Percentiles rank a stretch among this genome's conserved stretches.
Evolutionary conservation across 2,329 filamentous ascomycete genomes (phyloP).

Genomic region (Trichoderma endophyticum): DNA sequence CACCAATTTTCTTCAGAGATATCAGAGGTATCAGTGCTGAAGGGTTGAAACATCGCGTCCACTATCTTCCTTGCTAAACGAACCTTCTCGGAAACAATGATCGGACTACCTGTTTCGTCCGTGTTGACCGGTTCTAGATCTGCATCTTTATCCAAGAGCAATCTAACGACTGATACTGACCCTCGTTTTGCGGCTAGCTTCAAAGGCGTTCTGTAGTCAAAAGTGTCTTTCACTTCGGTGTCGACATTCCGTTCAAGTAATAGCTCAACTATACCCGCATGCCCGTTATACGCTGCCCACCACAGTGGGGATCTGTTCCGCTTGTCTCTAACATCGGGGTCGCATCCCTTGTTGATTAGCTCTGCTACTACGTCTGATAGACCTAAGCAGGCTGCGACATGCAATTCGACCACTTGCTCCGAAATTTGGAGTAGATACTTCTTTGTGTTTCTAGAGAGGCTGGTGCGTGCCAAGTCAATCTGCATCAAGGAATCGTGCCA

Average conservation of each 20-base stretch:
- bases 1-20: neutral
- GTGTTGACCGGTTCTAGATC: neutral
- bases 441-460: rapidly evolving
- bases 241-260: neutral
- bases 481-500: neutral
- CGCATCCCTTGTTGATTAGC: neutral
- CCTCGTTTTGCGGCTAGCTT: neutral
- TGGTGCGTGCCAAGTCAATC: neutral
- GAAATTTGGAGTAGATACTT: constrained; percentile 30
- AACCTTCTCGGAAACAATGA: neutral
- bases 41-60: neutral
- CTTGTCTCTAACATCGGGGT: neutral
- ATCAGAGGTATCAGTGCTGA: neutral
- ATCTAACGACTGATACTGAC: rapidly evolving
- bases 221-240: neutral
- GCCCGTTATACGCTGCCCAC: neutral
- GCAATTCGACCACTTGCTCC: neutral
- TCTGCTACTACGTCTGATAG: neutral
- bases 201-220: neutral
- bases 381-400: neutral
- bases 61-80: rapidly evolving
- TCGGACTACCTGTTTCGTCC: neutral
- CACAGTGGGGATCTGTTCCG: neutral
- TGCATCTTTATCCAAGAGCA: neutral
- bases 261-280: neutral